phyloP scores from a whole-genome alignment of 2,329 filamentous ascomycete species.

The Cercospora nicotianae region DNA sequence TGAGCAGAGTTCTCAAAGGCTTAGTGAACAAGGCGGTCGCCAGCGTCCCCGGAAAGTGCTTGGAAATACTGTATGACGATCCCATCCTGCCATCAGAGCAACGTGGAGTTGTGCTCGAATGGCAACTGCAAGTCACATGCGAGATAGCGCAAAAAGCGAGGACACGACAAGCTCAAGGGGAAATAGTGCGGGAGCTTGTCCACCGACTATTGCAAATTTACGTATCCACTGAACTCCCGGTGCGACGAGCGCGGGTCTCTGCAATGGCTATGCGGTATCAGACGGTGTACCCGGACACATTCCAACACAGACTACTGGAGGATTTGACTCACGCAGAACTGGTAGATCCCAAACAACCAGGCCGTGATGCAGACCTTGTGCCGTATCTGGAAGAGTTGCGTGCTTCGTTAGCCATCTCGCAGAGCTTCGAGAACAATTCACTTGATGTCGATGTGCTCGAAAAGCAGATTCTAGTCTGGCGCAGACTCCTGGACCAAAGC shows the following conservation, averaged over 20 bases:
- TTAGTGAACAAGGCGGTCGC: conserved; percentile 23
- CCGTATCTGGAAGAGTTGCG: conserved; percentile 40
- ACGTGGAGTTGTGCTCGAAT: conserved; percentile 45
- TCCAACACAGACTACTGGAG: conserved; percentile 21
- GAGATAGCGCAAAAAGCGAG: conserved; percentile 31
- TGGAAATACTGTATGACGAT: conserved; percentile 38
- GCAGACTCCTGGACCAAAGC: conserved; percentile 39
- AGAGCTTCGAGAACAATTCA: background rate
- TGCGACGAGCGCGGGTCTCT: conserved; percentile 35
- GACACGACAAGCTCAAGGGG: conserved; percentile 21
- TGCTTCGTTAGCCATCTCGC: conserved; percentile 40
- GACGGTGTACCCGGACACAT: conserved; percentile 28
- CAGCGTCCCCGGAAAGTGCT: conserved; percentile 21
- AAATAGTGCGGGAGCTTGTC: conserved; percentile 25
- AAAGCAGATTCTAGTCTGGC: conserved; percentile 41
- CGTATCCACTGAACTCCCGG: conserved; percentile 24
- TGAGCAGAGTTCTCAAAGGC: conserved; percentile 30
- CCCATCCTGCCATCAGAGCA: conserved; percentile 31
- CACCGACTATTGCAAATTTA: conserved; percentile 29
- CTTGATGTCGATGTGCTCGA: conserved; percentile 34
- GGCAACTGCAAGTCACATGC: conserved; percentile 39
- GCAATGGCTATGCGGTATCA: conserved; percentile 27
- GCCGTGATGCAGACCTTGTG: conserved; percentile 39
- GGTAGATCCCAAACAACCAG: conserved; percentile 21
- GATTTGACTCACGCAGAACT: conserved; percentile 14